Conservation (phyloP, 1,139 yeast species). For the Blastobotrys ciferrii region DNA sequence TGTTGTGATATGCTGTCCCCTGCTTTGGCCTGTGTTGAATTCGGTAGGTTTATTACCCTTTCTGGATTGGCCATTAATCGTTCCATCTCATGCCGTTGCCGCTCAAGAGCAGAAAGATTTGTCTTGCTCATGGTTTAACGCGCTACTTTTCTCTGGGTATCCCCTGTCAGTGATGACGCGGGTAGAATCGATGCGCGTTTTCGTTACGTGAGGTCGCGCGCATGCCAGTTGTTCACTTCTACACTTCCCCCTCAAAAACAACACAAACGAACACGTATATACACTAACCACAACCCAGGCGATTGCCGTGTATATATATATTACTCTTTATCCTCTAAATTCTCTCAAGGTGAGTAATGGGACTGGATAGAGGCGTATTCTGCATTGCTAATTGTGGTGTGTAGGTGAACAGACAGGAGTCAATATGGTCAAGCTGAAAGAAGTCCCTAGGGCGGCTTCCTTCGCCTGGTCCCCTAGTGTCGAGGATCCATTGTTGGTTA, state of each 20-base stretch:
- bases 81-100: constrained; percentile 6
- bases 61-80: constrained; percentile 8
- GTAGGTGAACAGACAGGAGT: background rate
- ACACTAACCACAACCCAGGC: background rate
- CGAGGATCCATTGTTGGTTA: constrained; percentile 69
- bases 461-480: constrained; percentile 89
- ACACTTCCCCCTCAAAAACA: background rate
- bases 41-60: background rate
- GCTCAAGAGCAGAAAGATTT: constrained; percentile 1
- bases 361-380: too few relatives aligned
- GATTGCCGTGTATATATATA: background rate
- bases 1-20: background rate
- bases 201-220: background rate
- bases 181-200: background rate
- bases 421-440: constrained; percentile 80
- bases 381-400: background rate
- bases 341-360: background rate
- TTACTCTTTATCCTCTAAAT: background rate
- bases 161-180: too few relatives aligned
- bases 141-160: too few relatives aligned
- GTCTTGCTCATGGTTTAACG: background rate
- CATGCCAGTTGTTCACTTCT: constrained; percentile 8
- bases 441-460: constrained; percentile 81
- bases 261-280: constrained; percentile 1
- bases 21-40: background rate